phyloP scores from a whole-genome alignment of 768 basidiomycete species.

The Kwoniella sp. region DNA sequence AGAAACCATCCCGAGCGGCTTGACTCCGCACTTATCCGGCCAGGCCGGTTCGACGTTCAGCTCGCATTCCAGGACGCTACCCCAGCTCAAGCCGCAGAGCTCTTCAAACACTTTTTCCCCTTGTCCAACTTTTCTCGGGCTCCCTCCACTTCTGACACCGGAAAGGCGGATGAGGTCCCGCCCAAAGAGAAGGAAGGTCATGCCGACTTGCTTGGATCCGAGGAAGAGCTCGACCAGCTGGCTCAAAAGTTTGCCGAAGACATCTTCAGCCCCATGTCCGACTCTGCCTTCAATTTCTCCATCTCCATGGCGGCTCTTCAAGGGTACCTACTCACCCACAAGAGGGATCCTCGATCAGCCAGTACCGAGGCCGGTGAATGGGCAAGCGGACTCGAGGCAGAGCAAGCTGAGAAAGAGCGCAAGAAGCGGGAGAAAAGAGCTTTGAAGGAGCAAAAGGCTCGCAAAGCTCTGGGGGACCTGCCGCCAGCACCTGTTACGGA shows the following conservation, averaged over 20 bases:
- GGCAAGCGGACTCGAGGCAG: constrained; percentile 45
- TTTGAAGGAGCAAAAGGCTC: background rate
- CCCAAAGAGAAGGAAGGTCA: constrained; percentile 9
- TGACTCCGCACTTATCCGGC: constrained; percentile 83
- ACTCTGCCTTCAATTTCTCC: constrained; percentile 61
- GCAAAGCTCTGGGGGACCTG: too few species aligned
- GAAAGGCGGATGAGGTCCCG: background rate
- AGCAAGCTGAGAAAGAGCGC: constrained; percentile 2
- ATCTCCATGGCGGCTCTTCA: constrained; percentile 76
- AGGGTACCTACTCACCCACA: constrained; percentile 77
- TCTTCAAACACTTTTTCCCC: constrained; percentile 55
- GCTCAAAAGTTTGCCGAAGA: constrained; percentile 18
- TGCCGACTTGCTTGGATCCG: background rate
- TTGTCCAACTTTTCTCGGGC: constrained; percentile 16
- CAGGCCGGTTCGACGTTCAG: constrained; percentile 84
- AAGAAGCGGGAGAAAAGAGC: constrained; percentile 5
- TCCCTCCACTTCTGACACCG: background rate
- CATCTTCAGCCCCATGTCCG: background rate
- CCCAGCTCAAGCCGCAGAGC: constrained; percentile 61
- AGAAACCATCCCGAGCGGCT: constrained; percentile 89
- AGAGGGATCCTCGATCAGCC: constrained; percentile 64
- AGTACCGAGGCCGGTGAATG: constrained; percentile 79
- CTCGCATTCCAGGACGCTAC: constrained; percentile 80
- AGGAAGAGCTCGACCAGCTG: constrained; percentile 17
- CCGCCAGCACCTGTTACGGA: too few species aligned